Base-by-base conservation (phyloP, 2,329 filamentous ascomycete genomes). In the Aphanoascus verrucosus region DNA sequence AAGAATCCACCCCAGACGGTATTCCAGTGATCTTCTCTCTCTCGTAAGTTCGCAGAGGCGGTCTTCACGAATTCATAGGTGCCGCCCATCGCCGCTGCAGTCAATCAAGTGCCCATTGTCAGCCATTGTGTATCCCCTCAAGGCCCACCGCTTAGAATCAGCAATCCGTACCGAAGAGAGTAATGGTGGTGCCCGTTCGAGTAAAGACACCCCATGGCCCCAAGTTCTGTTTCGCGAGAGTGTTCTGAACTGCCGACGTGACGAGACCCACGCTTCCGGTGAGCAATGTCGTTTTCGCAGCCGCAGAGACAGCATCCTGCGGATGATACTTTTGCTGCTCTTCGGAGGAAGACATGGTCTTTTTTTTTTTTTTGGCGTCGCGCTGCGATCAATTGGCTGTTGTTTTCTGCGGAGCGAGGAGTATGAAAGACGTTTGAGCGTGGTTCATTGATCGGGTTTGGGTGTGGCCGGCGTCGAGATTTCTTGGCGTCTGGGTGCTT, bases 181-280 rank as follows among this genome's bases (percentile, higher is more conserved):
- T 85, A 65, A 91, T 85, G 48, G 84, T 84, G 65, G 83, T 76
- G 60, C 89, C 90, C 54, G 83, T 84, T 64, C 82, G 81, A 45
- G 86, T 86, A 67, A 97, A 83, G 64, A 95, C 79, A 61, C 86
- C 86, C 75, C 84, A 81, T 57, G 83, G 79, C 62, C 89, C 88
- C 60, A 93, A 76, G 70, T 95, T 95, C 67, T 81, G 78, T 75
- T 83, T 89, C 53, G 84, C 78, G 62, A 96, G 79, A 55, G 89
- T 88, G 75, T 94, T 97, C 75, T 90, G 86, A 60, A 94, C 78
- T 53, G 86, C 84, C 49, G 88, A 85, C 56, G 85, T 68, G 69
- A 88, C 78, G 66, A 86, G 73, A 63, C 89, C 89, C 56, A 79
- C 79, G 56, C 74, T 73, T 64, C 82, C 82, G 57, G 84, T 83